Base-by-base conservation (phyloP, 805 yeast genomes). In the Tanozyma kutaoensis region DNA sequence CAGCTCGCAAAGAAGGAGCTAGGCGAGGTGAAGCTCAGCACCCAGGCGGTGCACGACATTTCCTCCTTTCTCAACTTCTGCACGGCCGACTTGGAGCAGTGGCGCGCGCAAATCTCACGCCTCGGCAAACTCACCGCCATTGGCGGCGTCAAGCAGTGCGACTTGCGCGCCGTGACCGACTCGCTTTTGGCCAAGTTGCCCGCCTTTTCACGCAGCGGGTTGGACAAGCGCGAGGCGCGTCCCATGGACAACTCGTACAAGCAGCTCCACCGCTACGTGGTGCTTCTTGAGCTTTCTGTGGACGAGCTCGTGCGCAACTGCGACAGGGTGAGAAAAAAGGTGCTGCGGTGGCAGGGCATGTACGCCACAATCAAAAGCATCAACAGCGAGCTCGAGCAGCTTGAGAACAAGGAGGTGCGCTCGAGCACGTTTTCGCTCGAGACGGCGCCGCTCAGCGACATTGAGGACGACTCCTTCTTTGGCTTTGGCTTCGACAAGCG, bases 11-110 rank as follows among this genome's bases (percentile, higher is more conserved):
- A 38, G 36, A 20, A 23, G 4, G 28, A 38, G 32, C 31, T 37
- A 30, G 48, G 56, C 23, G 45, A 54, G 29, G 39, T 52, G 11
- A 38, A 30, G 32, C 28, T 48, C 24, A 34, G 46, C 1, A 28
- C 27, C 4, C 26, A 27, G 10, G 45, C 52, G 25, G 41, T 57
- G 5, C 38, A 37, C 10, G 73, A 58, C 27, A 62, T 66, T 28
- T 64, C 58, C 25, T 55, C 56, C 19, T 72, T 72, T 35, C 35
- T 71, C 17, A 55, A 53, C 20, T 70, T 54, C 32, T 61, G 76
- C 0, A 29, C 46, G 14, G 46, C 50, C 8, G 75, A 71, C 35
- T 42, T 72, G 12, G 37, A 35, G 3, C 39, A 37, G 4, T 58
- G 57, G 30, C 39, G 45, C 12, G 32, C 24, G 2, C 22, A 36